These are phyloP conservation scores for Rhizopus microsporus DNA, from an alignment of 371 early-diverging fungal genomes.

Conservation along the genomic window DNA sequence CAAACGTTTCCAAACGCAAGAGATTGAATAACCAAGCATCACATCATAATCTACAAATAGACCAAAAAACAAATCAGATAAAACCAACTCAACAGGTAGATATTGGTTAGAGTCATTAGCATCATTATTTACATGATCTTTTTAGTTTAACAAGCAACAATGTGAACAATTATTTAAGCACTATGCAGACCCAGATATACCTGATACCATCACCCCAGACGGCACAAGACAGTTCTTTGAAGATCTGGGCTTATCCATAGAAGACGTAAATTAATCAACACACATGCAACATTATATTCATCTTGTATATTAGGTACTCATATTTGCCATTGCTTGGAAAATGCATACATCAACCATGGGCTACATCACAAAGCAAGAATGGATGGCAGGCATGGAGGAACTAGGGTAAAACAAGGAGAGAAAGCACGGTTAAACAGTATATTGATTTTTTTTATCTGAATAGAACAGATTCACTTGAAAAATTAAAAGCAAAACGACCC, in stretches of 20 bases:
- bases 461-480: slow-evolving; percentile 59
- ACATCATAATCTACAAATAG: slow-evolving; percentile 3
- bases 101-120: too few relatives aligned
- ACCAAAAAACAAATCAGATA: background rate
- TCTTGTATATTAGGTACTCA: slow-evolving; percentile 44
- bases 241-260: slow-evolving; percentile 43
- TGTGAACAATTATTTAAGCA: slow-evolving; percentile 37
- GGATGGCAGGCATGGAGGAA: slow-evolving; percentile 65
- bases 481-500: slow-evolving; percentile 45
- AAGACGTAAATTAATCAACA: slow-evolving; percentile 30
- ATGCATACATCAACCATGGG: slow-evolving; percentile 65
- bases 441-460: too few relatives aligned
- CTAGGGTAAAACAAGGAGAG: slow-evolving; percentile 43
- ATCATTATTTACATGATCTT: background rate
- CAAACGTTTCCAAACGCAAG: slow-evolving; percentile 20
- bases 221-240: slow-evolving; percentile 44
- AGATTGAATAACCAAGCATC: slow-evolving; percentile 22
- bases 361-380: slow-evolving; percentile 65
- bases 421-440: background rate
- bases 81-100: too few relatives aligned
- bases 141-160: slow-evolving; percentile 36
- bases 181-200: slow-evolving; percentile 45
- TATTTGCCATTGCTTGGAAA: slow-evolving; percentile 66
- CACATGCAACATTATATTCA: background rate
- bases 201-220: slow-evolving; percentile 41